Evolutionary conservation across 768 basidiomycete species (phyloP), one percentile per base, ranked within the genome.

Genomic region (Rhodotorula graminis): DNA sequence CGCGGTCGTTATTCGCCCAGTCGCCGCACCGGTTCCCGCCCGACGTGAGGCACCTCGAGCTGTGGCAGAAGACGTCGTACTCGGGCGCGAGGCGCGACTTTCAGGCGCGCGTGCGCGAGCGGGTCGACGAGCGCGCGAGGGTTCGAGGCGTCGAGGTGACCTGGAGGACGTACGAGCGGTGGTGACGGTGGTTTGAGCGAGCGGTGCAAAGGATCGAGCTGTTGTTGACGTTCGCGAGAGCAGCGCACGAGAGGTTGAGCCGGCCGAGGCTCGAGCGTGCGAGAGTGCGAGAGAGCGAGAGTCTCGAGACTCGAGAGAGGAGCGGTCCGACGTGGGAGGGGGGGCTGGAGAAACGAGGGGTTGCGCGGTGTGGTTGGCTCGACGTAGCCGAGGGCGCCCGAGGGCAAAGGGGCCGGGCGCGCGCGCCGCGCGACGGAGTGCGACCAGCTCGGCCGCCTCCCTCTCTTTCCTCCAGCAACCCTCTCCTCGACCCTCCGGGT

Each of bases 41-140:
- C 52, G 52, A 53, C 31, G 10, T 57, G 21, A 18, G 33, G 79
- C 88, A 88, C 79, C 50, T 76, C 74, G 78, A 84, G 87, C 87
- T 89, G 91, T 93, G 92, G 85, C 90, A 84, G 89, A 91, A 71
- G 82, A 74, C 64, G 89, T 89, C 55, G 23, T 71, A 62, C 31
- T 58, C 59, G 12, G 16, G 21, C 11, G 16, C 37, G 33, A 49
- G 62, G 61, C 47, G 44, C 47, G 53, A 58, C 27, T 71, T 71
- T 42, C 70, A 71, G 65, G 15, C 23, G 33, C 2, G 21, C 4
- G 70, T 71, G 11, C 56, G 70, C 56, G 65, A 67, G 29, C 57
- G 59, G n/a, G 70, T 71, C 18, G 61, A 67, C 33, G 33, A 29
- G n/a, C 62, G 47, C 25, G 70, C 65, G 61, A 33, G 29, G 27